A percentile compares a stretch with the other conserved stretches of the same genome.
Conservation (phyloP, 139 green algal species). For the Picochlorum sp. region DNA sequence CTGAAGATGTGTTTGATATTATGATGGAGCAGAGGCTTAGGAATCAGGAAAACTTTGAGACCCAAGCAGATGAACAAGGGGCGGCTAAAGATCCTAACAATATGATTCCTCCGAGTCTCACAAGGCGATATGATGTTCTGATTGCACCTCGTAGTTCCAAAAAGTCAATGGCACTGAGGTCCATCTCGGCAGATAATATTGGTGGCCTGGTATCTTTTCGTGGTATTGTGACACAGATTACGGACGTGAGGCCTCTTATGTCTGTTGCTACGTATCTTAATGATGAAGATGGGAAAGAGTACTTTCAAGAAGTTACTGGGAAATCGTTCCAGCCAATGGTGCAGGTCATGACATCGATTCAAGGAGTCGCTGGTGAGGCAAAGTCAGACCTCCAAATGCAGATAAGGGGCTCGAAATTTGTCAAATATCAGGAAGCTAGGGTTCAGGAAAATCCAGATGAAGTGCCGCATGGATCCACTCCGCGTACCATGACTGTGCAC, state of each 20-base stretch:
- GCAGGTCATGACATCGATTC: neutral
- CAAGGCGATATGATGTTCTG: constrained; percentile 80
- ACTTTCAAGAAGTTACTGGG: constrained; percentile 84
- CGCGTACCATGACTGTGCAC: constrained; percentile 79
- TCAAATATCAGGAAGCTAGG: constrained; percentile 85
- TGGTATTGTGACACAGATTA: constrained; percentile 84
- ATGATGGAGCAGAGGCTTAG: constrained; percentile 41
- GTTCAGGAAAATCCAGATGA: constrained; percentile 53
- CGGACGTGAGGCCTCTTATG: constrained; percentile 87
- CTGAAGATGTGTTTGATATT: constrained; percentile 74
- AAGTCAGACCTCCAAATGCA: constrained; percentile 30
- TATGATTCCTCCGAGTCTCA: constrained; percentile 59
- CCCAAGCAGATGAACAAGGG: constrained; percentile 18
- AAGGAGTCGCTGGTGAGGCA: neutral
- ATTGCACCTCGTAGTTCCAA: constrained; percentile 33
- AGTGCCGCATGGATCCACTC: constrained; percentile 87
- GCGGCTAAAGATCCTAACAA: constrained; percentile 15
- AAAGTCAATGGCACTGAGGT: constrained; percentile 38
- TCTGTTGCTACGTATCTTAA: constrained; percentile 92
- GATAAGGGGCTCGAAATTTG: constrained; percentile 83
- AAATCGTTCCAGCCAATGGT: constrained; percentile 70
- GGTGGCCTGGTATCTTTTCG: constrained; percentile 80
- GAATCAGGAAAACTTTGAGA: constrained; percentile 5
- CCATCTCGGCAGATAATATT: constrained; percentile 61
- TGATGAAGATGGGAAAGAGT: constrained; percentile 71